Evolutionary conservation across 352 stramenopile genomes (phyloP).

Genomic region (Globisporangium middletonii): DNA sequence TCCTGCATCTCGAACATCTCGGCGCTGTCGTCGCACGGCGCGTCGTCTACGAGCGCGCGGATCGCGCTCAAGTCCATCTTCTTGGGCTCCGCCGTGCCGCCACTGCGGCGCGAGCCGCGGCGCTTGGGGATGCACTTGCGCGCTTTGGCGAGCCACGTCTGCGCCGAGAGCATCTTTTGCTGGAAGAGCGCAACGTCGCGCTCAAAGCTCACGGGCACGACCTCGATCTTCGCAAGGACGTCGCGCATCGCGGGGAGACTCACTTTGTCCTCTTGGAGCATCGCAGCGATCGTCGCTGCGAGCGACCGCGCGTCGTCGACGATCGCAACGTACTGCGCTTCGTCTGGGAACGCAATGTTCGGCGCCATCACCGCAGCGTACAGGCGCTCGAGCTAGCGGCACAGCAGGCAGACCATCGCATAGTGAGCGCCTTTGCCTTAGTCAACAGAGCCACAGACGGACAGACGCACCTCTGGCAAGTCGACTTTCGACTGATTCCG

Average conservation of each 20-base stretch:
- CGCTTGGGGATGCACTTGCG: conserved; percentile 85
- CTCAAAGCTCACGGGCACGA: conserved; percentile 85
- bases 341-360: conserved; percentile 60
- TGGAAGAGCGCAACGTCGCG: conserved; percentile 74
- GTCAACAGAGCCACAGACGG: neutral
- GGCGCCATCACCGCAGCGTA: conserved; percentile 34
- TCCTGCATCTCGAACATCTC: conserved; percentile 90
- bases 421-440: neutral
- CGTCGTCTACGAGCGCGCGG: conserved; percentile 76
- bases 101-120: conserved; percentile 45
- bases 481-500: conserved; percentile 60
- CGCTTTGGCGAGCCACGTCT: conserved; percentile 81
- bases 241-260: conserved; percentile 77
- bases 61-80: conserved; percentile 83
- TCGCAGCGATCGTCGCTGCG: conserved; percentile 50
- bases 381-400: conserved; percentile 32
- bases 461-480: conserved; percentile 33
- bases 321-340: conserved; percentile 33
- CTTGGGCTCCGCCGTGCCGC: conserved; percentile 36
- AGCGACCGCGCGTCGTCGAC: conserved; percentile 61
- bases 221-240: conserved; percentile 70
- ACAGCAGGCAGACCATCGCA: neutral
- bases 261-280: conserved; percentile 78
- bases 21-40: conserved; percentile 76
- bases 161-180: conserved; percentile 77